These are phyloP conservation scores for Melastoma candidum DNA, from an alignment of 441 rosid species.

Conservation along the genomic window DNA sequence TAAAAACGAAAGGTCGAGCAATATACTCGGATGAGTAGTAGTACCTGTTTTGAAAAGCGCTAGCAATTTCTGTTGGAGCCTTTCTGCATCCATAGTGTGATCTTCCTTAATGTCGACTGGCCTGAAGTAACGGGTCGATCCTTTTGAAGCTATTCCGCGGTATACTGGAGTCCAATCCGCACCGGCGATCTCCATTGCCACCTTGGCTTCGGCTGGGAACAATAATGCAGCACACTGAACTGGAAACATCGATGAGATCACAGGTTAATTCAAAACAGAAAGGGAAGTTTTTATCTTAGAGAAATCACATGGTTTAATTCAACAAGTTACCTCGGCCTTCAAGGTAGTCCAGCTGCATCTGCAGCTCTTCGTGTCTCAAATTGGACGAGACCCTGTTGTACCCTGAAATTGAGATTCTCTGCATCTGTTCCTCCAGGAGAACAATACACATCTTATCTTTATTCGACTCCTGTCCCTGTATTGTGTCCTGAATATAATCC, in stretches of 20 bases:
- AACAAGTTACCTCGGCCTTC: slow-evolving; percentile 66
- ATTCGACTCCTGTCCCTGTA: slow-evolving; percentile 68
- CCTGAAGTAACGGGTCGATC: background rate
- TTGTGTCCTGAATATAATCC: slow-evolving; percentile 56
- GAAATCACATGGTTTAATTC: background rate
- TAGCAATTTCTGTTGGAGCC: slow-evolving; percentile 7
- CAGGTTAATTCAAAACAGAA: background rate
- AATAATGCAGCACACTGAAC: background rate
- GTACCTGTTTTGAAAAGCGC: slow-evolving; percentile 10
- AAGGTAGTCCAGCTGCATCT: slow-evolving; percentile 70
- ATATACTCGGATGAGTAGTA: no score
- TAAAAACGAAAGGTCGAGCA: no score
- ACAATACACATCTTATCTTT: slow-evolving; percentile 72
- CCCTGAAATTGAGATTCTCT: slow-evolving; percentile 48
- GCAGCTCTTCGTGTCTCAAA: slow-evolving; percentile 49
- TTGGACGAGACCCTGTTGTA: slow-evolving; percentile 30
- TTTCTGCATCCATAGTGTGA: slow-evolving; percentile 1
- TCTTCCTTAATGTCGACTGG: slow-evolving; percentile 1
- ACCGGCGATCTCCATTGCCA: no score
- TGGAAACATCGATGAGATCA: background rate
- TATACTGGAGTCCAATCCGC: no score
- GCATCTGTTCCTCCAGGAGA: slow-evolving; percentile 66
- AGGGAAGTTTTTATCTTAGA: no score
- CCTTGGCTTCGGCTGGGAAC: no score
- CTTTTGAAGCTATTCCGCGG: no score